Evolutionary conservation across 192 early-diverging fungal species (phyloP).

Genomic region (Rhizophagus prolifer): DNA sequence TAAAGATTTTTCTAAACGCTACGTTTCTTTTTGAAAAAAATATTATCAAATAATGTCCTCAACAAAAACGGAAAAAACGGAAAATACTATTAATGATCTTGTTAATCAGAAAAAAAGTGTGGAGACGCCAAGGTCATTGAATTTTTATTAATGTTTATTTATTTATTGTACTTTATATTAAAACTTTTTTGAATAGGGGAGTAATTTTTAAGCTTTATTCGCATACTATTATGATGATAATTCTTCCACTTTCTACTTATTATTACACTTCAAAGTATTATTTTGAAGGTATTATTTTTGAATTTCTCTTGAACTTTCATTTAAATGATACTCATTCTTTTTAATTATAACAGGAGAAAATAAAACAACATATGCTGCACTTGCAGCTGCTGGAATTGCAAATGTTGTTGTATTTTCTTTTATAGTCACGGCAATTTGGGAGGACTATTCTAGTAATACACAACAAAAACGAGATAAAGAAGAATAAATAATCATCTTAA

Average conservation of each 20-base stretch:
- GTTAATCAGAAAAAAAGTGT: too few species aligned
- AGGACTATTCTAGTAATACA: background rate
- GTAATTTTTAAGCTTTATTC: constrained; percentile 4
- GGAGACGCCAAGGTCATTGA: too few species aligned
- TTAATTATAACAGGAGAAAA: constrained; percentile 6
- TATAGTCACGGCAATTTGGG: constrained; percentile 11
- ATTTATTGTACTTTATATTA: too few species aligned
- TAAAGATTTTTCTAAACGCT: too few species aligned
- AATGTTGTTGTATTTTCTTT: constrained; percentile 22
- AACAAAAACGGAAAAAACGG: too few species aligned
- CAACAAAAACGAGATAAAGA: constrained; percentile 15
- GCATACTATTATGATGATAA: constrained; percentile 16
- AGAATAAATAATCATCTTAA: background rate
- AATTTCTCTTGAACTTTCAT: background rate
- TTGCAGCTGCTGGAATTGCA: constrained; percentile 6
- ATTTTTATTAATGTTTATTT: too few species aligned
- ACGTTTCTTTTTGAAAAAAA: too few species aligned
- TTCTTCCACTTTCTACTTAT: constrained; percentile 18
- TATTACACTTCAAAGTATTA: constrained; percentile 21
- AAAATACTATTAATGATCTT: too few species aligned
- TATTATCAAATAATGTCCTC: too few species aligned
- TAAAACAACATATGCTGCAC: constrained; percentile 9
- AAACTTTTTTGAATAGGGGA: background rate
- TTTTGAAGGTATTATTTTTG: constrained; percentile 13
- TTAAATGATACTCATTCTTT: background rate